Evolutionary conservation across 2,329 filamentous ascomycete species (phyloP), one percentile per base, ranked within the genome.

Genomic region (Fusarium avenaceum): DNA sequence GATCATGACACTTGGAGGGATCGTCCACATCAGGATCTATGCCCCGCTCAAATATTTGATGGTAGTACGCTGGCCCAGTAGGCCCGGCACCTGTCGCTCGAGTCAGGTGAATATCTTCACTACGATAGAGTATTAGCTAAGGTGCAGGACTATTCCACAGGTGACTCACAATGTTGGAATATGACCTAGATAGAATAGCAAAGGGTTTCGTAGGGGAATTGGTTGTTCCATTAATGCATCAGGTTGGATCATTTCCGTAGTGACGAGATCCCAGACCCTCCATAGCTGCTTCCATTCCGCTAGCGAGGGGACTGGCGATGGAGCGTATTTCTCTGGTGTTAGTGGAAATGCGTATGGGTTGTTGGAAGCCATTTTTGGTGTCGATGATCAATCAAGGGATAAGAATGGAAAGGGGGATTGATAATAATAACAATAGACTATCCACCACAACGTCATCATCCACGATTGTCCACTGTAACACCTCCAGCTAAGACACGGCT

Each of bases 201-300:
- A 26, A 1, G 67, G 67, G 9, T 70, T 70, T 7, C 67, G 40
- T 1, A 70, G 11, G 4, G 63, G 55, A 14, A 70, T 68, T 3
- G 67, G 67, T 4, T 65, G 43, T 35, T 70, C 55, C 67, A 68
- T 57, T 14, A 70, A 39, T 2, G 59, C 59, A 17, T 50, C 19
- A 1, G 63, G 4, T 1, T 13, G 33, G 2, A 65, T 57, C 63
- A 68, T 68, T 3, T 47, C 51, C 3, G 63, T 58, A 8, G 63
- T 65, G 3, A 68, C 46, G 17, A 70, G 63, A 22, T 70, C 67
- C 67, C 67, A 70, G 11, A 53, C 45, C 6, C 22, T 17, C 67
- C 67, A 70, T 11, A 70, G 22, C 10, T 70, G 54, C n/a, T 45
- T 39, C 63, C 67, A 70, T 48, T 70, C 67, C 9, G 39, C 28